Conservation (phyloP, 331 rosid genomes). For the Acacia pycnantha region DNA sequence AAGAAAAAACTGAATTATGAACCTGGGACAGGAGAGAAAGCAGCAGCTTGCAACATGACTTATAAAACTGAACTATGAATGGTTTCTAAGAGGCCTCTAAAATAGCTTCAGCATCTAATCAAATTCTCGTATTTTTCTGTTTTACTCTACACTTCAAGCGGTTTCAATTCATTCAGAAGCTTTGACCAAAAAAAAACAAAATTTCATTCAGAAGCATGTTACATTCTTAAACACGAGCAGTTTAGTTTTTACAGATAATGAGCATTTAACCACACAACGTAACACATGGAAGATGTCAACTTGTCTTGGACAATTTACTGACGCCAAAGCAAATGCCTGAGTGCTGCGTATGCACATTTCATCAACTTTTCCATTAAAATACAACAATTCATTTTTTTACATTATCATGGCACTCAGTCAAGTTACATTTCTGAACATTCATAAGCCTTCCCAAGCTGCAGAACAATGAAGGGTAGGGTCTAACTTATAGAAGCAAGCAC, state of each 20-base stretch:
- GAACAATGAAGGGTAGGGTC: constrained; percentile 25
- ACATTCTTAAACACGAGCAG: background rate
- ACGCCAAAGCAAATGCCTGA: constrained; percentile 28
- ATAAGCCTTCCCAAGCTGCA: constrained; percentile 32
- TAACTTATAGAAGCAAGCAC: constrained; percentile 57
- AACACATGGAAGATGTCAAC: constrained; percentile 27
- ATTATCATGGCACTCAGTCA: constrained; percentile 40
- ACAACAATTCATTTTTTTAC: constrained; percentile 25
- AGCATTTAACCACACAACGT: constrained; percentile 28
- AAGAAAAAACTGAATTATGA: background rate
- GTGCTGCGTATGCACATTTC: constrained; percentile 32
- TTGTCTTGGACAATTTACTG: background rate
- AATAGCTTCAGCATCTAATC: background rate
- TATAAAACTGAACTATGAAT: background rate
- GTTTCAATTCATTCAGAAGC: constrained; percentile 14
- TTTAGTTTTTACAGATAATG: constrained; percentile 13
- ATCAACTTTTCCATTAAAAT: constrained; percentile 31
- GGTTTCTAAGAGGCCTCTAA: too few relatives aligned
- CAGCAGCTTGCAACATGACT: background rate
- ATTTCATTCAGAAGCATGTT: constrained; percentile 15
- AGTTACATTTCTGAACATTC: constrained; percentile 44
- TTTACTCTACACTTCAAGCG: background rate
- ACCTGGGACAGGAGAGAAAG: background rate
- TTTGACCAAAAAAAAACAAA: too few relatives aligned
- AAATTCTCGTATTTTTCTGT: background rate